A percentile compares a stretch with the other conserved stretches of the same genome.
phyloP scores from a whole-genome alignment of 202 grass and related monocot genomes.

The Hordeum pubiflorum region DNA sequence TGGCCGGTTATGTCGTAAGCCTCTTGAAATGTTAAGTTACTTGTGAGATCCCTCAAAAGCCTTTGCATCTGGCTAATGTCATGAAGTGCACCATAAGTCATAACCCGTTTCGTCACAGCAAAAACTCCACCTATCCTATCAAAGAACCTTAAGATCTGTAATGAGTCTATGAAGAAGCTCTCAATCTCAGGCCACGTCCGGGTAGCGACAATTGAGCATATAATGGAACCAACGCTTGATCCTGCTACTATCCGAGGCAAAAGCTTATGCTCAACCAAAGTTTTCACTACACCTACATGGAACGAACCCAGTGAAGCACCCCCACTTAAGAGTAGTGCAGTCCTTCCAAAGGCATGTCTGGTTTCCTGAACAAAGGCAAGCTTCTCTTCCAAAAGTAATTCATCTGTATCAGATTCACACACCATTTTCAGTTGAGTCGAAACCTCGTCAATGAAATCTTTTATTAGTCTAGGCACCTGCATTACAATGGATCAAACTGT shows the following conservation, averaged over 20 bases:
- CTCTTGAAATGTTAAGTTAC: constrained; percentile 99
- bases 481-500: not conserved
- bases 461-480: constrained; percentile 84
- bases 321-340: constrained; percentile 79
- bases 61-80: constrained; percentile 88
- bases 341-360: constrained; percentile 88
- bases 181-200: constrained; percentile 85
- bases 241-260: constrained; percentile 88
- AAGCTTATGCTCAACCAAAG: constrained; percentile 82
- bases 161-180: constrained; percentile 80
- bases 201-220: constrained; percentile 80
- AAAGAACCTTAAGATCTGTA: constrained; percentile 83
- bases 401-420: constrained; percentile 73
- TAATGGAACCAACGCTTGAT: constrained; percentile 91
- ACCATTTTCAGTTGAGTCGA: constrained; percentile 85
- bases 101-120: constrained; percentile 58
- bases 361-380: constrained; percentile 97
- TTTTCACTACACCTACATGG: constrained; percentile 89
- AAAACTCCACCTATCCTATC: constrained; percentile 89
- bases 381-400: constrained; percentile 80
- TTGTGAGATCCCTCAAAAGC: constrained; percentile 79
- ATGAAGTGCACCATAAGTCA: constrained; percentile 83
- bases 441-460: constrained; percentile 95
- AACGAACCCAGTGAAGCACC: constrained; percentile 89
- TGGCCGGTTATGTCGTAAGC: constrained; percentile 91